Base-by-base conservation (phyloP, 768 basidiomycete species). In the Saitozyma sp. region DNA sequence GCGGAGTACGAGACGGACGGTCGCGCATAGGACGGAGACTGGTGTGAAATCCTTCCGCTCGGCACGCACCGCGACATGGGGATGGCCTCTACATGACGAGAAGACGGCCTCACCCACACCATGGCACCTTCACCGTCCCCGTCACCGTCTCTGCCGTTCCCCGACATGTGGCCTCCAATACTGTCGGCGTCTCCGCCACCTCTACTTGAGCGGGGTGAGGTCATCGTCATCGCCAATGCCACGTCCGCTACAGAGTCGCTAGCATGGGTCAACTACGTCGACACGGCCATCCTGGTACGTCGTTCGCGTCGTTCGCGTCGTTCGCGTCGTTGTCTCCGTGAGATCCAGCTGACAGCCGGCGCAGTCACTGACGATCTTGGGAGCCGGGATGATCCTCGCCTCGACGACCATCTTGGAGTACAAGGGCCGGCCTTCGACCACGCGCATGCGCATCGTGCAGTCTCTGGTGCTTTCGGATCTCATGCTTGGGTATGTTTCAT, bases 371-470 rank as follows among this genome's bases (percentile, higher is more conserved):
- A 79, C 78, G 5, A 69, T 79, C 55, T 40, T 74, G 20, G 78
- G 78, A 0, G 68, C 78, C 9, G 40, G 50, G n/a, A 48, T 51
- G 19, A 79, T 79, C 38, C 50, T 79, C 16, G 56, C 39, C 3
- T 72, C 67, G 20, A 79, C 76, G 78, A 17, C 63, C 6, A 61
- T 51, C 14, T 46, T 72, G 20, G 78, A 79, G 50, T 68, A 53
- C 6, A 58, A 56, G 42, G 72, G 70, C 13, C 41, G 76, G 41
- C 71, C 73, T 6, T 61, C 73, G 8, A 79, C 78, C 6, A 75
- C 74, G 8, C 58, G 78, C 29, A 77, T 65, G 50, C 58, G 78
- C 41, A 63, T 78, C n/a, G 78, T 79, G 1, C 76, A 79, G 50
- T 70, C 71, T 50, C 59, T 79, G 37, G 70, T 79, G 0, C 20